Base-by-base conservation (phyloP, 768 basidiomycete species). In the Lactarius psammicola region DNA sequence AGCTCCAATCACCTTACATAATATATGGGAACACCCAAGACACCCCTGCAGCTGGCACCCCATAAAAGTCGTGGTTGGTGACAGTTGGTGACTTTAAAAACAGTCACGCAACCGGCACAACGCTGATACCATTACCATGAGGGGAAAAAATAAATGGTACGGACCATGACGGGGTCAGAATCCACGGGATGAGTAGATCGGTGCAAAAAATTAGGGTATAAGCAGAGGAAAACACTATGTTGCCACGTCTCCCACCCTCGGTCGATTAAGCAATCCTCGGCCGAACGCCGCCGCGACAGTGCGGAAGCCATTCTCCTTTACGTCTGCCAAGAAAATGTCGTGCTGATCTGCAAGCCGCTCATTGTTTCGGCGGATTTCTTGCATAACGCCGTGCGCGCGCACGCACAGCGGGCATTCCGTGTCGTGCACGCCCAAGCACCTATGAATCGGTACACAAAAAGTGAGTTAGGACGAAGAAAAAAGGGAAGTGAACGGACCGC, bases 371-470 rank as follows among this genome's bases (percentile, higher is more conserved):
- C 92, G 80, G 59, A 99, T 92, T 74, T 98, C 95, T 34, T 92
- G 87, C 54, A 98, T 89, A 44, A 97, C 84, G 36, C 89, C 87
- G 70, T 98, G 92, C 67, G 92, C 87, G 10, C 89, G 84, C 0
- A 89, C 93, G 72, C 96, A 98, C 33, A 85, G 83, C 0, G 94
- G 94, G 72, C 97, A 99, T 71, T 96, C 90, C 0, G 88, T 85
- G 62, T 96, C 94, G 69, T 93, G 85, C 66, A 95, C 94, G 18
- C 85, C 85, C n/a, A 98, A 76, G 72, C 94, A 98, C 56, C 95
- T 97, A 68, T 15, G 30, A 59, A 63, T 49, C 55, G 2, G 49
- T 44, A 33, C 33, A 33, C 15, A 2, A 38, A 49, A 40, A 44
- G 26, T 40, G 38, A 60, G 61, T 33, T 10, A 31, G 30, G 28